Evolutionary conservation across 192 early-diverging fungal species (phyloP), one percentile per base, ranked within the genome.

Genomic region (Funneliformis geosporum): DNA sequence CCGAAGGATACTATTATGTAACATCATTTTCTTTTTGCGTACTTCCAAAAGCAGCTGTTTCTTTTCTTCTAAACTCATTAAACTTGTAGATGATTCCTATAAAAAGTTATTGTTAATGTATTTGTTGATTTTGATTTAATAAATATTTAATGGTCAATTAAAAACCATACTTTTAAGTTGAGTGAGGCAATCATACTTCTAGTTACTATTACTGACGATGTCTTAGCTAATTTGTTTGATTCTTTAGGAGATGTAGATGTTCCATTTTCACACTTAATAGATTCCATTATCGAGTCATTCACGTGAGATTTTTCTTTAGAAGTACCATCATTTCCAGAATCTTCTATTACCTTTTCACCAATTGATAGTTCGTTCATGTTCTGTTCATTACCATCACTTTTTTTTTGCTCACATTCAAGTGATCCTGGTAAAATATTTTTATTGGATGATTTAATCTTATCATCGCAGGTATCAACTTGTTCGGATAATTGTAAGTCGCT

Each of bases 41-140:
- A 66, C 64, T 66, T 28, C 33, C 1, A 38, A 7, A 6, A 66
- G 64, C 23, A 66, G 28, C 64, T 18, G 64, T 18, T 66, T 38
- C 33, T 66, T 66, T 66, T 66, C 64, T 14, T 66, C 64, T 66
- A 66, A 66, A 11, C 28, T 66, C 64, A 66, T 66, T 14, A 14
- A 66, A 66, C 64, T 66, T 73, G 50, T 55, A 21, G 50, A 55
- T 5, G 50, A 55, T 5, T 55, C 50, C 50, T 55, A 55, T 6
- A 55, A 55, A 55, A 21, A 21, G 5, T 55, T 5, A 55, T 5
- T 55, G 0, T 55, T 55, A 11, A n/a, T n/a, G 14, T 50, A 55
- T 18, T 55, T 18, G 50, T 55, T 21, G 16, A 55, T 16, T 55
- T 18, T 21, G 21, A 55, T 33, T 33, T 21, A 55, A 7, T 55